Conservation (phyloP, 495 filamentous ascomycete species). For the Daldinia concentrica region DNA sequence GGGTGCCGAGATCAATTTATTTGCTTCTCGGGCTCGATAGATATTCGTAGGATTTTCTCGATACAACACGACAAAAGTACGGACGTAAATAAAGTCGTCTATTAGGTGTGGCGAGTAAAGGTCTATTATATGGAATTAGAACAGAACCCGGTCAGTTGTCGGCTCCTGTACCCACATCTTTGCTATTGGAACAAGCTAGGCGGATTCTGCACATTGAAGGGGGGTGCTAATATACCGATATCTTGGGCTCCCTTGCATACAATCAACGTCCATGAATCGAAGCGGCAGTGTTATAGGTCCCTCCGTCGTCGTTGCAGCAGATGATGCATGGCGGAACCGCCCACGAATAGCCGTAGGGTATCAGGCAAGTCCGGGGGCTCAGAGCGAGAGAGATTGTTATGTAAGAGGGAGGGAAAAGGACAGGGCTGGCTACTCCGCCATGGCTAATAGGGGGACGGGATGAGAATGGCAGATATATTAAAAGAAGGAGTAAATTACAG, state of each 20-base stretch:
- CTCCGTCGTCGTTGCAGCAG: slow-evolving; percentile 19
- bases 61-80: slow-evolving; percentile 20
- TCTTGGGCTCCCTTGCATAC: slow-evolving; percentile 40
- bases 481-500: background rate
- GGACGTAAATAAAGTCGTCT: slow-evolving; percentile 34
- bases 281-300: slow-evolving; percentile 21
- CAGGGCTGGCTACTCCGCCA: slow-evolving; percentile 12
- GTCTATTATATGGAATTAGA: slow-evolving; percentile 39
- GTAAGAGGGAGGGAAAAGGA: slow-evolving; percentile 15
- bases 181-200: slow-evolving; percentile 19
- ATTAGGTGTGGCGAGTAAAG: slow-evolving; percentile 29
- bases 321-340: slow-evolving; percentile 33
- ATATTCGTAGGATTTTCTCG: slow-evolving; percentile 8
- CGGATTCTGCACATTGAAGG: slow-evolving; percentile 26
- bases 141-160: slow-evolving; percentile 25
- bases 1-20: slow-evolving; percentile 23
- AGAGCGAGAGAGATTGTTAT: slow-evolving; percentile 2
- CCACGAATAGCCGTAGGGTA: slow-evolving; percentile 27
- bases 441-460: slow-evolving; percentile 1
- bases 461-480: background rate
- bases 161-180: slow-evolving; percentile 28
- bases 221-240: slow-evolving; percentile 36
- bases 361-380: slow-evolving; percentile 9
- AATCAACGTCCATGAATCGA: slow-evolving; percentile 35
- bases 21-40: slow-evolving; percentile 11